phyloP scores from a whole-genome alignment of 768 basidiomycete species.

The Boletus subparvulus region DNA sequence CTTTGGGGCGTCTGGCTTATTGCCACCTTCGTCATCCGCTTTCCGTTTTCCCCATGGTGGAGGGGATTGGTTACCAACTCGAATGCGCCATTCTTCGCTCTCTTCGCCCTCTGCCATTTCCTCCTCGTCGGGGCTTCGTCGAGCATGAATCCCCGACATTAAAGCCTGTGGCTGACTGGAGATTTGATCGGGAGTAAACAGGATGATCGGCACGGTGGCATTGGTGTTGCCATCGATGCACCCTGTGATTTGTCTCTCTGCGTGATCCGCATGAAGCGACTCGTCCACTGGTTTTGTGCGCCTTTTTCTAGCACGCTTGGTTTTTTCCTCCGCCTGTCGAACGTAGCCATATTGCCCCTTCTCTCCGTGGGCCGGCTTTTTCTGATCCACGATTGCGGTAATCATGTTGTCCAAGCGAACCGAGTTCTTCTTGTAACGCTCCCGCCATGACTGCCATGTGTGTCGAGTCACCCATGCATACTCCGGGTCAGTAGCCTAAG shows the following conservation, averaged over 20 bases:
- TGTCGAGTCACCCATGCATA: slow-evolving; percentile 79
- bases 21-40: slow-evolving; percentile 38
- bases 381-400: slow-evolving; percentile 63
- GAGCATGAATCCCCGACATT: slow-evolving; percentile 21
- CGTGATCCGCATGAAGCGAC: slow-evolving; percentile 18
- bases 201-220: slow-evolving; percentile 23
- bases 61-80: slow-evolving; percentile 59
- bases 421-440: slow-evolving; percentile 84
- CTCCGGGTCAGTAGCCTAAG: slow-evolving; percentile 63
- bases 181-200: slow-evolving; percentile 26
- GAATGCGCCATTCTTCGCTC: slow-evolving; percentile 65
- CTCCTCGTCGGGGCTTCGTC: slow-evolving; percentile 56
- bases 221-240: slow-evolving; percentile 7
- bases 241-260: slow-evolving; percentile 18
- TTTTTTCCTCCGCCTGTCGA: slow-evolving; percentile 69
- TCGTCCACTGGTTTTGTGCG: slow-evolving; percentile 36
- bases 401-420: slow-evolving; percentile 65
- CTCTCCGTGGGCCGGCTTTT: slow-evolving; percentile 65
- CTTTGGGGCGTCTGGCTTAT: slow-evolving; percentile 38
- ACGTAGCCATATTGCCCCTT: slow-evolving; percentile 85
- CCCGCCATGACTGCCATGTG: slow-evolving; percentile 90
- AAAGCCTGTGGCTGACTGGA: slow-evolving; percentile 31
- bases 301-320: slow-evolving; percentile 55
- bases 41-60: slow-evolving; percentile 72
- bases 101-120: slow-evolving; percentile 63